Evolutionary conservation across 2,329 filamentous ascomycete genomes (phyloP).

Genomic region (Diaporthe longicolla): DNA sequence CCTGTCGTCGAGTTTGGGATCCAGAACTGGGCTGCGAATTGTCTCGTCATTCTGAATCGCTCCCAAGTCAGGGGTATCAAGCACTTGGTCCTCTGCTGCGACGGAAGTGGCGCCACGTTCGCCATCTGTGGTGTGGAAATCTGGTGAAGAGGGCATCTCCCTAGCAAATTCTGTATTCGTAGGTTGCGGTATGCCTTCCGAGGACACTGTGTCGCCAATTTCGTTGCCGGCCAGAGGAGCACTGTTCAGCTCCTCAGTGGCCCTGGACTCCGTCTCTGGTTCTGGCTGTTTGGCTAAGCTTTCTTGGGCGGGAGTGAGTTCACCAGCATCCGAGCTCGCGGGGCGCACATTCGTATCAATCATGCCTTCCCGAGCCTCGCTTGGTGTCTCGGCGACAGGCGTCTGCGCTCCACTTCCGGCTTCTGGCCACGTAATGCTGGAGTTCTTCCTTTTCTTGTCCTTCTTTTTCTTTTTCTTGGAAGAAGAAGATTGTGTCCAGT

Average conservation of each 20-base stretch:
- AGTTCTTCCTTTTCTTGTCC: conserved; percentile 53
- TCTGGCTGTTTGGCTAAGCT: background rate
- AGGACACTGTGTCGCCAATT: background rate
- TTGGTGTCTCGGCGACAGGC: conserved; percentile 27
- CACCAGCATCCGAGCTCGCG: background rate
- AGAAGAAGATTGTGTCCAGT: conserved; percentile 46
- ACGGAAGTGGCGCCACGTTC: conserved; percentile 8
- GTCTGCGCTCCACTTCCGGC: conserved; percentile 35
- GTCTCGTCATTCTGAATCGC: conserved; percentile 1
- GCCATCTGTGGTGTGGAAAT: background rate
- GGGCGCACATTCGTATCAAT: background rate
- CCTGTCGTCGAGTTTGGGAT: conserved; percentile 13
- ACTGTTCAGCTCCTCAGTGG: background rate
- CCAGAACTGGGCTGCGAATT: conserved; percentile 21
- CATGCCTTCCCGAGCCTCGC: conserved; percentile 4
- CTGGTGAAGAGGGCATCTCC: background rate
- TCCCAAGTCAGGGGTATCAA: conserved; percentile 24
- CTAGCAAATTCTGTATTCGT: background rate
- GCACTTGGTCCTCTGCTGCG: conserved; percentile 33
- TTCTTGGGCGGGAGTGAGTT: background rate
- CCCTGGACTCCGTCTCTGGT: background rate
- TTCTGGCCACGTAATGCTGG: conserved; percentile 42
- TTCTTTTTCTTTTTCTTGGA: conserved; percentile 51
- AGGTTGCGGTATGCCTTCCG: background rate
- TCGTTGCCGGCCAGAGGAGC: background rate